These are phyloP conservation scores for Phytophthora nicotianae DNA, from an alignment of 352 stramenopile genomes.

Conservation along the genomic window DNA sequence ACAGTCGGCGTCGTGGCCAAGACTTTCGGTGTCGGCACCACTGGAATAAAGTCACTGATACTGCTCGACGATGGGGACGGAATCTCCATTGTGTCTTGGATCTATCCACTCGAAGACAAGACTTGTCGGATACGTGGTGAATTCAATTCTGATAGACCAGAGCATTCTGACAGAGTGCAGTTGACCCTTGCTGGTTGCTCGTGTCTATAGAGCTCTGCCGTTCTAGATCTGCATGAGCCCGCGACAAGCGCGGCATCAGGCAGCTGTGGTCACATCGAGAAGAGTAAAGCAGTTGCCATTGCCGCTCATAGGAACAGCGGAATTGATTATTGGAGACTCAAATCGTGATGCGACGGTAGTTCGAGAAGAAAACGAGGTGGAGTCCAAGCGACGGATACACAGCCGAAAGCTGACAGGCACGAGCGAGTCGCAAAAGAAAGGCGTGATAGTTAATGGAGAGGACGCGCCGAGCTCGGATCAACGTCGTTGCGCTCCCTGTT, in stretches of 20 bases:
- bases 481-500: neutral
- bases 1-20: neutral
- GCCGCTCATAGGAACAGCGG: conserved; percentile 1
- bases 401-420: conserved; percentile 6
- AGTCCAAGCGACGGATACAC: neutral
- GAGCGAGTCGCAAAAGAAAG: neutral
- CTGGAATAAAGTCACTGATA: neutral
- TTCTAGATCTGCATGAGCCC: neutral
- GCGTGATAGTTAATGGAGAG: neutral
- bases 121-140: neutral
- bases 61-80: neutral
- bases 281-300: conserved; percentile 1
- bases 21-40: conserved; percentile 4
- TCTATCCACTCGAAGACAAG: neutral
- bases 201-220: neutral
- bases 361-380: conserved; percentile 3
- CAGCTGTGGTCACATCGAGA: conserved; percentile 1
- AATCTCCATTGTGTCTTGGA: conserved; percentile 2
- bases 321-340: conserved; percentile 15
- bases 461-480: neutral
- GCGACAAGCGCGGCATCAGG: neutral
- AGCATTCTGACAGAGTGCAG: neutral
- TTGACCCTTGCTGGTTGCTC: neutral
- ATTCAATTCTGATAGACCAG: conserved; percentile 3
- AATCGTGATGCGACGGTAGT: conserved; percentile 19